Evolutionary conservation across 2,329 filamentous ascomycete species (phyloP), one percentile per base, ranked within the genome.

Genomic region (Diaporthe vaccinii): DNA sequence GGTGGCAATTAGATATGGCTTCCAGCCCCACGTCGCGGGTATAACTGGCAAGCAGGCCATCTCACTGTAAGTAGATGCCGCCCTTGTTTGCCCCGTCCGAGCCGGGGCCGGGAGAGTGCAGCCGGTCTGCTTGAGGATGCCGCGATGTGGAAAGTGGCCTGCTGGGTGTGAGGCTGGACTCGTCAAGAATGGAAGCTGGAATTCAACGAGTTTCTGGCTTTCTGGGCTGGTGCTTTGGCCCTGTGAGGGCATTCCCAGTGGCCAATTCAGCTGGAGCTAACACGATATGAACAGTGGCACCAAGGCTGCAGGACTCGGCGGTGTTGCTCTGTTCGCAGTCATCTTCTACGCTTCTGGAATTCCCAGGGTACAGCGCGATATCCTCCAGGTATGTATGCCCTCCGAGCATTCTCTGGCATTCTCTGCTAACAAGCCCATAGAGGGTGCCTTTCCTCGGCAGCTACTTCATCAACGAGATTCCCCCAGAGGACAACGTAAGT

Each of bases 401-500:
- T 20, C 10, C 5, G 20, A 34, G 6, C 61, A 8, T 10, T 17
- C 12, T 0, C 6, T 5, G 17, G n/a, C 25, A 17, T 9, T 39
- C 20, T 39, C 46, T 44, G 73, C 79, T 85, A 36, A 85, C 76
- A 68, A 20, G 36, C 46, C 55, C 59, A 31, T 77, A 91, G 89
- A 89, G 90, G 83, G 77, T 92, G 28, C 91, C 91, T 78, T 76
- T 90, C 79, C 78, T 92, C 76, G 87, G 87, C 78, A 77, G 80
- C 67, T 84, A 86, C 83, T 92, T 87, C 82, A 79, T 86, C 79
- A 87, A 89, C 82, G 85, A 90, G 81, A 79, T 90, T 78, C 87
- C 89, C 79, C 85, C 91, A 76, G 89, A 90, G 76, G 91, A 93
- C 85, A 92, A 91, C 85, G 91, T 92, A 80, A 86, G 90, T 87